Evolutionary conservation across 2,329 filamentous ascomycete genomes (phyloP), one percentile per base, ranked within the genome.

Genomic region (Dactylellina haptotyla): DNA sequence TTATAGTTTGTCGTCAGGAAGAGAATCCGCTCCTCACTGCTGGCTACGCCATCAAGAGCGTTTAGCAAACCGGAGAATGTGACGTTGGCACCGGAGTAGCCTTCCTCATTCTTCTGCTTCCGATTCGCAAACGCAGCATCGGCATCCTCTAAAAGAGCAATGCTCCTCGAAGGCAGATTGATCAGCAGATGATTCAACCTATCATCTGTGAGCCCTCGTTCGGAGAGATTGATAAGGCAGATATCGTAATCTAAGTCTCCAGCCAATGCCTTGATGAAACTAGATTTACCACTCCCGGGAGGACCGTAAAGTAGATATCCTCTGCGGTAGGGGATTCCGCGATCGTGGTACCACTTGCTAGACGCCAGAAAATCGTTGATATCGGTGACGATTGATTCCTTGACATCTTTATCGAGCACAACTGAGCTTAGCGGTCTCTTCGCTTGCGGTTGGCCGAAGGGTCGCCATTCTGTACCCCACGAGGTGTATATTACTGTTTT

Each of bases 1-100:
- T 97, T 88, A 79, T 97, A 92, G 79, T 99, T 99, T 18, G 94
- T 96, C 1, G 95, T 99, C 75, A 96, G 84, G 81, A 99, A 97
- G 0, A 96, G 88, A 75, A 99, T 91, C 59, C 95, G 87, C 83
- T 98, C 94, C 80, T 98, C 95, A 10, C 93, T 92, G 57, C 93
- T 96, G 4, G 93, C 93, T n/a, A 98, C 88, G 1, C 95, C 95
- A 75, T 99, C 95, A 12, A 94, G 81, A 0, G 91, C 90, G 78
- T 93, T 93, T 37, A 98, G 83, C 18, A 98, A 83, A 0, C 94
- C 94, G 0, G 94, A 98, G 78, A 97, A 98, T 0, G 95, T 99
- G 23, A 97, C 93, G 16, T 91, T 95, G 1, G 91, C 89, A 25
- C 93, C 93, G 39, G 86, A 87, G 79, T 96, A 97, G 1, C 93